Evolutionary conservation across 768 basidiomycete species (phyloP), one percentile per base, ranked within the genome.

Genomic region (Mycena galericulata): DNA sequence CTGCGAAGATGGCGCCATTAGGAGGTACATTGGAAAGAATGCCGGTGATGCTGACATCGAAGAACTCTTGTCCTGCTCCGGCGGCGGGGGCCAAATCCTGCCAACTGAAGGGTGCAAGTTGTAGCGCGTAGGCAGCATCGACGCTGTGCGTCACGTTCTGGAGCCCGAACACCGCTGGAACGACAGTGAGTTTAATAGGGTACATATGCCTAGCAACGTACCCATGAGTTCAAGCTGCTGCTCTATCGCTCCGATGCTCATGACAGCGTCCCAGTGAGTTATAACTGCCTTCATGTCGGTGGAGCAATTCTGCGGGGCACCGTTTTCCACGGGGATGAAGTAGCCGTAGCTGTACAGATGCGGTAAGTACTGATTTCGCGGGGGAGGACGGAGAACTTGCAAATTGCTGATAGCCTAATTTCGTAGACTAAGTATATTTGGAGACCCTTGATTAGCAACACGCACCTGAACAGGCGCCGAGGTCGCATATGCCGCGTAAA

Each of bases 291-390:
- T 76, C 51, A 87, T 81, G 68, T 88, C 87, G 0, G 83, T 80
- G 27, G 85, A 85, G 76, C 87, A 88, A 73, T 88, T 88, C 72
- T 59, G 27, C 17, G 87, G 83, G 81, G 85, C 86, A 67, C 80
- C 77, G 65, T 83, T 79, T 14, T 78, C 81, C 47, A 88, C 86
- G 17, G 85, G 86, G 46, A 85, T 83, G 76, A 85, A 88, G 71
- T 88, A 88, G 7, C 67, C 81, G 80, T 83, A 86, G 75, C 80
- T 69, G 12, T 20, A 46, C n/a, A 82, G 56, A 15, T 1, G n/a
- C 78, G 32, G 78, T 80, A 64, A 65, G 57, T 22, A 46, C 41
- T 11, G 17, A 4, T 38, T 15, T 41, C 43, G 30, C n/a, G 17
- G 24, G 26, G 18, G 22, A n/a, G 34, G 6, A 24, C 17, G 34